A percentile compares a stretch with the other conserved stretches of the same genome.
Conservation (phyloP, 208 protist genomes). For the Kentomonas sorsogonicus region DNA sequence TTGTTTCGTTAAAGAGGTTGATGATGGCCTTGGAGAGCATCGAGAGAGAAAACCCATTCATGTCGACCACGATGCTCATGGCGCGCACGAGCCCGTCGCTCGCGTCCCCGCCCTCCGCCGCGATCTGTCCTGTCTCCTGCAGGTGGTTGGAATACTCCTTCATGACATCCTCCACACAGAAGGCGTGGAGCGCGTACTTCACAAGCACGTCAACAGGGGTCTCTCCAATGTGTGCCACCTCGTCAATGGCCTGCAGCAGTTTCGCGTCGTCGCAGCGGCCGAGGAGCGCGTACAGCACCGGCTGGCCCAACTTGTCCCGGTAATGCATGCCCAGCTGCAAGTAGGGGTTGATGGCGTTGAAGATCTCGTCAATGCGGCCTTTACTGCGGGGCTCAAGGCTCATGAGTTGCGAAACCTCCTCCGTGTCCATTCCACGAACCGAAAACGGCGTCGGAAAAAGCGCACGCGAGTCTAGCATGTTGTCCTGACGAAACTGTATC, state of each 20-base stretch:
- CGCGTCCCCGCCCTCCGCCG: constrained; percentile 4
- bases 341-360: constrained; percentile 11
- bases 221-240: constrained; percentile 32
- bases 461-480: constrained; percentile 24
- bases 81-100: constrained; percentile 15
- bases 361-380: constrained; percentile 14
- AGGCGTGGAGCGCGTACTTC: no score
- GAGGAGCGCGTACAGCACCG: constrained; percentile 34
- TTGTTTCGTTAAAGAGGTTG: constrained; percentile 18
- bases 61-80: constrained; percentile 31
- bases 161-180: no score
- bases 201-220: constrained; percentile 15
- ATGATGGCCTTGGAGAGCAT: constrained; percentile 30
- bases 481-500: constrained; percentile 21
- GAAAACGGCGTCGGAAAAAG: constrained; percentile 40
- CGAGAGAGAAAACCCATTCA: constrained; percentile 27
- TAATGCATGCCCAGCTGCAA: constrained; percentile 25
- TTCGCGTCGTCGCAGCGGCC: no score
- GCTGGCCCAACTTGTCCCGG: constrained; percentile 34
- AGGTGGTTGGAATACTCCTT: constrained; percentile 21
- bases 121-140: constrained; percentile 6
- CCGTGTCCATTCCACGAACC: constrained; percentile 46
- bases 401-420: background rate
- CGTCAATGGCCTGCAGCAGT: constrained; percentile 21
- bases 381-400: constrained; percentile 4